Conservation (phyloP, 371 early-diverging fungal species). For the Fennellomyces sp. region DNA sequence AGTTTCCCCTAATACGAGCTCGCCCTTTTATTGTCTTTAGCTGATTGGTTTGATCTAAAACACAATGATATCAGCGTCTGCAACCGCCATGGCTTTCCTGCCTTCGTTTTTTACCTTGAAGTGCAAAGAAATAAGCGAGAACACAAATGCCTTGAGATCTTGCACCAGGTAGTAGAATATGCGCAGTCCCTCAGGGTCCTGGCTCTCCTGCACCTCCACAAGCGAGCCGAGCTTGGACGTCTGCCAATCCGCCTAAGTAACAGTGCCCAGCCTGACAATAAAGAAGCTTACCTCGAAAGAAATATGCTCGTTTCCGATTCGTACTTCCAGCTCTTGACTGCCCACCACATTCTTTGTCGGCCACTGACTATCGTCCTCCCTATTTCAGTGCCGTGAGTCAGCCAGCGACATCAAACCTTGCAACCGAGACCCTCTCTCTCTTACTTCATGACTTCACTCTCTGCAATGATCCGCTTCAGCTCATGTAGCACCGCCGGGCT, state of each 20-base stretch:
- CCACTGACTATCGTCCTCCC: constrained; percentile 94
- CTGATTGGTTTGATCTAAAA: constrained; percentile 53
- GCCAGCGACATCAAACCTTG: too few species aligned
- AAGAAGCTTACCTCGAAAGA: constrained; percentile 92
- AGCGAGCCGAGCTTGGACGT: constrained; percentile 93
- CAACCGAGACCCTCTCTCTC: too few species aligned
- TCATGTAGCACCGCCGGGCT: constrained; percentile 83
- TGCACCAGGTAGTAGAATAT: constrained; percentile 97
- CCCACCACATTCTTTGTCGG: constrained; percentile 91
- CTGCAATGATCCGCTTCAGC: constrained; percentile 85
- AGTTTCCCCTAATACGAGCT: too few species aligned
- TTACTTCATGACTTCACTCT: constrained; percentile 90
- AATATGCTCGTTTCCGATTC: constrained; percentile 88
- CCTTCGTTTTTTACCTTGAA: constrained; percentile 89
- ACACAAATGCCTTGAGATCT: constrained; percentile 94
- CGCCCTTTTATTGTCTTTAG: constrained; percentile 14
- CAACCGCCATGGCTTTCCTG: too few species aligned
- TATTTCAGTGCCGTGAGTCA: too few species aligned
- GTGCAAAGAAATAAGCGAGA: constrained; percentile 92
- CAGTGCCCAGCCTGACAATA: background rate
- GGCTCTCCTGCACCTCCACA: constrained; percentile 85
- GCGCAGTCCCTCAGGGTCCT: constrained; percentile 94
- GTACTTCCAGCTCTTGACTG: constrained; percentile 93
- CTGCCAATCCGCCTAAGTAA: constrained; percentile 31
- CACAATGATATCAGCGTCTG: background rate